Conservation (phyloP, 2,329 filamentous ascomycete species). For the Aspergillus fructus region DNA sequence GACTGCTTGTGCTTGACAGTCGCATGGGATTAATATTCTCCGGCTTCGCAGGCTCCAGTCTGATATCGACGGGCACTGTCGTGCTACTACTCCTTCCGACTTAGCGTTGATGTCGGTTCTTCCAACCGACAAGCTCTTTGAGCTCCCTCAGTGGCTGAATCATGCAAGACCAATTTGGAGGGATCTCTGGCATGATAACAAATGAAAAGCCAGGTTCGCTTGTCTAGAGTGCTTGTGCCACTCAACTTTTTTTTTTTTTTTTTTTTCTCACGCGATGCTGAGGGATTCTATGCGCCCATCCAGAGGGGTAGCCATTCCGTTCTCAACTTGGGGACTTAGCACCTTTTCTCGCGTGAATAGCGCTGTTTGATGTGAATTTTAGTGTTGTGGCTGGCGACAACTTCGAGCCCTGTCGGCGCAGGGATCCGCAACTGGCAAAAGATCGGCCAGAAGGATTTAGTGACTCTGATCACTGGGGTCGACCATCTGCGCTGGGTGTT, state of each 20-base stretch:
- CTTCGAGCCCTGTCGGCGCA: neutral
- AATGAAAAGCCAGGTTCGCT: neutral
- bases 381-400: neutral
- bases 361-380: neutral
- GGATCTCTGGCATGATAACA: neutral
- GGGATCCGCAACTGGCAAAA: conserved; percentile 1
- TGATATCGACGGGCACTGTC: neutral
- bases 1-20: neutral
- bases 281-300: conserved; percentile 6
- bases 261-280: neutral
- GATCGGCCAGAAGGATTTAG: conserved; percentile 2
- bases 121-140: neutral
- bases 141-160: conserved; percentile 1
- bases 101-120: conserved; percentile 1
- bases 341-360: neutral
- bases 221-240: neutral
- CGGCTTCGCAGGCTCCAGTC: neutral
- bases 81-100: neutral
- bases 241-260: neutral
- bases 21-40: neutral
- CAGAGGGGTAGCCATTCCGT: neutral
- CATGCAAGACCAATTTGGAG: neutral
- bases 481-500: too few species aligned
- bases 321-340: neutral
- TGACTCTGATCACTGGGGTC: neutral